Evolutionary conservation across 2,329 filamentous ascomycete species (phyloP).

Genomic region (Penicillium sp.): DNA sequence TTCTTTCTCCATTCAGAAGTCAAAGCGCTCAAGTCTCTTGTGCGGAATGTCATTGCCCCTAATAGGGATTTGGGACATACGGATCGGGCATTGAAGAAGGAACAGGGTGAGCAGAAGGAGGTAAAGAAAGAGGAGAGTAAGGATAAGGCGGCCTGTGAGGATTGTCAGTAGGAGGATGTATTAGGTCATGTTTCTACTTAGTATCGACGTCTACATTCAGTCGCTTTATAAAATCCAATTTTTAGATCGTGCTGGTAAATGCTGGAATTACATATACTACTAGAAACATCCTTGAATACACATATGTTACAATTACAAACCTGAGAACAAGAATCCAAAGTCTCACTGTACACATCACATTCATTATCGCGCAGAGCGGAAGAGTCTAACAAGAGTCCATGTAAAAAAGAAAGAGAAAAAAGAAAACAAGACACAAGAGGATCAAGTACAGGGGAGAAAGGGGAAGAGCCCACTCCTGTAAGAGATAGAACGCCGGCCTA

Average conservation of each 20-base stretch:
- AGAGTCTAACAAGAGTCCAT: constrained; percentile 3
- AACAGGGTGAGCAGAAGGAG: constrained; percentile 21
- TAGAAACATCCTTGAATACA: background rate
- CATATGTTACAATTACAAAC: background rate
- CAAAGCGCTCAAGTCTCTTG: constrained; percentile 81
- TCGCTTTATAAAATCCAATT: background rate
- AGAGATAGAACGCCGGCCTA: constrained; percentile 20
- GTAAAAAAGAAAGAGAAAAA: background rate
- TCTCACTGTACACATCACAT: constrained; percentile 19
- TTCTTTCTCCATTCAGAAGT: constrained; percentile 58
- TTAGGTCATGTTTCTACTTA: background rate
- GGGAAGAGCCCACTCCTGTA: constrained; percentile 3
- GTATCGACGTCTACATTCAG: background rate
- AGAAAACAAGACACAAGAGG: background rate
- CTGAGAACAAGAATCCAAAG: background rate
- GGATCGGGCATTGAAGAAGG: constrained; percentile 54
- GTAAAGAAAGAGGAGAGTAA: background rate
- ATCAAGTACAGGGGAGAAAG: constrained; percentile 1
- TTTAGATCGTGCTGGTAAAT: background rate
- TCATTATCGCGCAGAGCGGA: constrained; percentile 11
- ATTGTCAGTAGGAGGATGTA: constrained; percentile 15
- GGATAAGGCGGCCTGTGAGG: constrained; percentile 16
- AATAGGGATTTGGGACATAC: constrained; percentile 77
- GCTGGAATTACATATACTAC: background rate
- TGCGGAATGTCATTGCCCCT: constrained; percentile 81